Percentiles rank a stretch among this genome's conserved stretches.
Evolutionary conservation across 768 basidiomycete species (phyloP).

Genomic region (Mycena sanguinolenta): DNA sequence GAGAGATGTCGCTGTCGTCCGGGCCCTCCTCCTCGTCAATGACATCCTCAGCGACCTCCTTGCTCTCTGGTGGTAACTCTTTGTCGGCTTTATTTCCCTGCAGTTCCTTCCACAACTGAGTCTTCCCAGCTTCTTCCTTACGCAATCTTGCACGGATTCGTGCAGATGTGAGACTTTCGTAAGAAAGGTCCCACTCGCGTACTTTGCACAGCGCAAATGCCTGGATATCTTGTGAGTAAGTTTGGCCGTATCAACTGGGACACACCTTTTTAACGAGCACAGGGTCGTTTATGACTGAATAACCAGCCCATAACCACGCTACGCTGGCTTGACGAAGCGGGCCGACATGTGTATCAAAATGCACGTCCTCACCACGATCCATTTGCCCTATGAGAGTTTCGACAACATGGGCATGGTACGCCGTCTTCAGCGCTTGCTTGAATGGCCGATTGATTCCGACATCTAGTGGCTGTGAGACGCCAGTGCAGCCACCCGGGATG

Average conservation of each 20-base stretch:
- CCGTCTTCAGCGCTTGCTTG: not conserved
- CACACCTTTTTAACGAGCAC: not conserved
- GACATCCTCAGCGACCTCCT: not conserved
- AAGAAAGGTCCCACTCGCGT: conserved; percentile 4
- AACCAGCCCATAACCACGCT: not conserved
- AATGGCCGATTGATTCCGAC: not conserved
- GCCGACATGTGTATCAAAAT: not conserved
- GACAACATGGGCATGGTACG: not conserved
- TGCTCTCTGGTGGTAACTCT: not conserved
- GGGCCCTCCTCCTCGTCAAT: not conserved
- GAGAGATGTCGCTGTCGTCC: not conserved
- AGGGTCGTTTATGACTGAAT: not conserved
- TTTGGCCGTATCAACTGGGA: not conserved
- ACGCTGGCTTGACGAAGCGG: not conserved
- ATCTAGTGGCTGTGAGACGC: conserved; percentile 2
- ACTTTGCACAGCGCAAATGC: not conserved
- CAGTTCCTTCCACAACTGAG: not conserved
- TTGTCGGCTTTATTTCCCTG: not conserved
- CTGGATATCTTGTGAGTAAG: not conserved
- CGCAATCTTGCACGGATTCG: not conserved
- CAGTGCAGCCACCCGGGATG: conserved; percentile 44
- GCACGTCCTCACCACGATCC: not conserved
- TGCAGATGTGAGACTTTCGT: not conserved
- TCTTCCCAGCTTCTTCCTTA: not conserved
- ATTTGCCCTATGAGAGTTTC: not conserved